Evolutionary conservation across 1,284 basidiomycete genomes (phyloP), one percentile per base, ranked within the genome.

Genomic region (Rhodotorula mucilaginosa): DNA sequence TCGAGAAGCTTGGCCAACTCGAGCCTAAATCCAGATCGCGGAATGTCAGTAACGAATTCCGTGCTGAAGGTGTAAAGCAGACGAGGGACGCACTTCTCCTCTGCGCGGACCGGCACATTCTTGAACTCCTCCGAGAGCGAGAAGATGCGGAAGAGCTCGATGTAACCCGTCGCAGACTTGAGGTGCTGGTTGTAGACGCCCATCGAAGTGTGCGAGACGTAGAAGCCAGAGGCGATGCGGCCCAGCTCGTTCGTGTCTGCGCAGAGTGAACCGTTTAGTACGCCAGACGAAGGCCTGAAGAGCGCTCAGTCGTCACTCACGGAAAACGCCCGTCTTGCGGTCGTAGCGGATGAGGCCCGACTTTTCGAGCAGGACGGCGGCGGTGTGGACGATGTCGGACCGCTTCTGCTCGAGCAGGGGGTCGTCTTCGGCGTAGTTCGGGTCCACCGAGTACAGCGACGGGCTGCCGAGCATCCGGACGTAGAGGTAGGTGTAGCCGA

Each of bases 51-150:
- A 2, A 71, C 60, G 48, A 57, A 21, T 0, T 0, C 2, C 3
- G 13, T 2, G 12, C 13, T 13, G 23, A 19, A 6, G 29, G 5
- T 31, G 7, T 48, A 26, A 5, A n/a, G 44, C 31, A 52, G 23
- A 47, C 1, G 26, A 5, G 63, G 26, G 29, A 75, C 77, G 60
- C 79, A 78, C 79, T 83, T 82, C 61, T 83, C 83, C 70, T 83
- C 83, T 62, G 82, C 78, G 47, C 84, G 78, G 58, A 92, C 94
- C 2, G 94, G 97, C 52, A 97, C 86, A 63, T 96, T 84, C 83
- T 93, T 97, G 86, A 99, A 99, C 83, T 99, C 96, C 79, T 97
- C 95, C 3, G 92, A 95, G 18, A 98, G 85, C 0, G 95, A 94
- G 80, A 99, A 99, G 13, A 99, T 92, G 59, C 95, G 87, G 87